These are phyloP conservation scores for Favolaschia claudopus DNA, from an alignment of 768 basidiomycete species.

Conservation along the genomic window DNA sequence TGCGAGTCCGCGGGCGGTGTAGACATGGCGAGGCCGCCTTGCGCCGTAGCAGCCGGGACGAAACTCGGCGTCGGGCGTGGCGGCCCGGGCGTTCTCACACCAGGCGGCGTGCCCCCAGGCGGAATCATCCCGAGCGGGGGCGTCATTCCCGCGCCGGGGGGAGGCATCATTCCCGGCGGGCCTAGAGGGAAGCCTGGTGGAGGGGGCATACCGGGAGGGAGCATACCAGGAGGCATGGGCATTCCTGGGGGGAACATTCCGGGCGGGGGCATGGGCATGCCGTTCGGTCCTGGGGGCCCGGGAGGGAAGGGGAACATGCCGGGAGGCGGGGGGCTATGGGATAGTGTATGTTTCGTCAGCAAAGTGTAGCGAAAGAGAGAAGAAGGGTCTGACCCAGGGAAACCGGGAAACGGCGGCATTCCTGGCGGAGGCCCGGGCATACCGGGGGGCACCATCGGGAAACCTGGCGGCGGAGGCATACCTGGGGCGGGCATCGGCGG, in stretches of 20 bases:
- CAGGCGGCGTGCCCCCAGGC: constrained; percentile 31
- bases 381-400: constrained; percentile 13
- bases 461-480: constrained; percentile 27
- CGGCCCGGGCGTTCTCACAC: constrained; percentile 34
- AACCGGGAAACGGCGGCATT: constrained; percentile 34
- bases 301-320: constrained; percentile 46
- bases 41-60: constrained; percentile 27
- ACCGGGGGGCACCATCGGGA: constrained; percentile 28
- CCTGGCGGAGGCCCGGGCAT: constrained; percentile 43
- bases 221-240: constrained; percentile 42
- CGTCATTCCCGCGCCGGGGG: constrained; percentile 42
- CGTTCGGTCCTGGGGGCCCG: no score
- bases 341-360: neutral
- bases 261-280: constrained; percentile 50
- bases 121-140: constrained; percentile 29
- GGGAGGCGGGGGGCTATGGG: constrained; percentile 19
- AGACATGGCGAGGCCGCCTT: no score
- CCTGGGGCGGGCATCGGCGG: constrained; percentile 48
- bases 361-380: neutral
- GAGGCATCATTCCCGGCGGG: constrained; percentile 40
- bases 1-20: no score
- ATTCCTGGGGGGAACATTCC: constrained; percentile 55
- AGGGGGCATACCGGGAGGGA: constrained; percentile 63
- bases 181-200: no score
- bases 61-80: constrained; percentile 28